Evolutionary conservation across 805 yeast genomes (phyloP), one percentile per base, ranked within the genome.

Genomic region (Yarrowia hollandica): DNA sequence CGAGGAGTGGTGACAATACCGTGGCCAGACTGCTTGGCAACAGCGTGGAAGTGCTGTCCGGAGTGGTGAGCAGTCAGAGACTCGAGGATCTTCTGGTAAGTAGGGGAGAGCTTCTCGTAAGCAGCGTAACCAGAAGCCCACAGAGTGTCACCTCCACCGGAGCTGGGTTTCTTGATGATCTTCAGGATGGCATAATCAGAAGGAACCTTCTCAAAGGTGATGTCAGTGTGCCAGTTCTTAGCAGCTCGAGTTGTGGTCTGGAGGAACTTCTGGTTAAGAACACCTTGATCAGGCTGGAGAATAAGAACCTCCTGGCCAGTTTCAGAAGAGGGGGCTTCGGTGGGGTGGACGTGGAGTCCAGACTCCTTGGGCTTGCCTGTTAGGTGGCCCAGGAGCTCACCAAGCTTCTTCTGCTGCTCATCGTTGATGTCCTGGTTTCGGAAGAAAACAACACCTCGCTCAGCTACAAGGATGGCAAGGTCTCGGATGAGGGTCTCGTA

Each of bases 151-250:
- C 85, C 85, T 12, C 75, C 75, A 25, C 68, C 70, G 21, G 78
- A 82, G 44, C 44, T 35, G 26, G 84, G 83, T 31, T 77, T 76
- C 61, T 85, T 86, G 48, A 85, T 73, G 60, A 84, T 82, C 16
- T 82, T 76, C 66, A 87, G 83, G 62, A 84, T 79, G 0, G 95
- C 86, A 60, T 80, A 75, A 14, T 86, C 86, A 12, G 92, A 86
- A 11, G 91, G 87, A 68, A 84, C 88, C 54, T 77, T 77, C 70
- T 87, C 94, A 69, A 84, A 87, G 22, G 89, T 80, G 39, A 85
- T 85, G 69, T 88, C 95, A 10, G 88, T 78, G 71, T 88, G 94
- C 88, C 89, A 87, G 19, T 68, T 71, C 33, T 71, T 68, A 48
- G 65, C 71, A 57, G 62, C 69, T 60, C 64, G 63, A 11, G 48